Conservation (phyloP, 169 alveolate genomes). For the Babesia sp. region DNA sequence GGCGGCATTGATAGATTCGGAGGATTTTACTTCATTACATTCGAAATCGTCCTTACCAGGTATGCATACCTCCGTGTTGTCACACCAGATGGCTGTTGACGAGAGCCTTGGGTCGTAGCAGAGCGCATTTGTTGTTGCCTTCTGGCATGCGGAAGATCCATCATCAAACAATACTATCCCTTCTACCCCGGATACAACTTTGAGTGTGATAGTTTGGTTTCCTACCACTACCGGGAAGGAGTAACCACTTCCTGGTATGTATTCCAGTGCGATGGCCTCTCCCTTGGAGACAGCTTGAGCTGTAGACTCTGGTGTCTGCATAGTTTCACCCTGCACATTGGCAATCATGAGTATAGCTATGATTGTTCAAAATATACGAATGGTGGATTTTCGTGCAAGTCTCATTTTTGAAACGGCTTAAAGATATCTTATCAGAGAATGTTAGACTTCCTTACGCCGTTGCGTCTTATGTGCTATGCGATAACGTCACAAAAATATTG, state of each 20-base stretch:
- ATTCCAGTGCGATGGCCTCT: constrained; percentile 23
- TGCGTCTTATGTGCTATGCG: too few relatives aligned
- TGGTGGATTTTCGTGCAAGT: too few relatives aligned
- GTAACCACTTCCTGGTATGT: constrained; percentile 36
- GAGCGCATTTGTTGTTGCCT: not conserved
- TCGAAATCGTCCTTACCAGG: constrained; percentile 63
- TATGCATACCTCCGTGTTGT: constrained; percentile 55
- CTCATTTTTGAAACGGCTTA: too few relatives aligned
- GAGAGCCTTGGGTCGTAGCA: constrained; percentile 72
- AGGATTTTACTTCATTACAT: constrained; percentile 56
- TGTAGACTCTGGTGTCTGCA: too few relatives aligned
- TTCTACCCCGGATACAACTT: constrained; percentile 51
- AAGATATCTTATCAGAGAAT: too few relatives aligned
- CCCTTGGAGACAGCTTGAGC: constrained; percentile 16
- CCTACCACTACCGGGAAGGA: constrained; percentile 26
- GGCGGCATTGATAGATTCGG: constrained; percentile 37
- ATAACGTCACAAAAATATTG: too few relatives aligned
- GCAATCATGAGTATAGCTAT: too few relatives aligned
- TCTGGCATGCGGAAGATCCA: constrained; percentile 58
- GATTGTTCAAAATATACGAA: too few relatives aligned
- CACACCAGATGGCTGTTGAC: constrained; percentile 71
- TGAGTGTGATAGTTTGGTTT: constrained; percentile 28
- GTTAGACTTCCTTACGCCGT: too few relatives aligned
- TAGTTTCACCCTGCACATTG: too few relatives aligned
- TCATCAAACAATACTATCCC: constrained; percentile 71